Base-by-base conservation (phyloP, 2,329 filamentous ascomycete genomes). In the Fusarium sp. region DNA sequence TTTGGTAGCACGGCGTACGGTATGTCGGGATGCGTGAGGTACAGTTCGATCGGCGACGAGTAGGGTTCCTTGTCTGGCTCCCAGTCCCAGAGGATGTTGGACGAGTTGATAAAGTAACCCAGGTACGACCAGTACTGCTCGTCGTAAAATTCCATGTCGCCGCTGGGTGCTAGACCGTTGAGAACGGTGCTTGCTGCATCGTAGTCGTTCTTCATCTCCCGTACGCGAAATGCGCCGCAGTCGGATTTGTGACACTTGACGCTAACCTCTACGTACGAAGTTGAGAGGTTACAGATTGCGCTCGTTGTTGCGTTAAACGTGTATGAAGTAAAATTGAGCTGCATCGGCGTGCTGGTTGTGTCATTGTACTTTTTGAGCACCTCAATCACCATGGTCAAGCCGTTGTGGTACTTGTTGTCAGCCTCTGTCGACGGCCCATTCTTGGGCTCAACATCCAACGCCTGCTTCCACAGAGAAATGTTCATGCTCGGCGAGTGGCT, bases 261-360 rank as follows among this genome's bases (percentile, higher is more conserved):
- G 33, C 38, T 17, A 10, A 36, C 49, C 2, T 57, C n/a, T 0
- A 64, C 38, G 27, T 64, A 64, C 8, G 61, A 44, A 17, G 61
- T 57, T 6, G 24, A 36, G 12, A 64, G 61, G n/a, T 55, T 35
- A 38, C 61, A 64, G 11, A 44, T 17, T 17, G 61, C 61, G 16
- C 27, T 35, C 20, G 61, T 64, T 5, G 38, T 57, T 6, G 36
- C 38, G 24, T 64, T 64, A 49, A 22, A 27, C 11, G 61, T 57
- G 27, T 64, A 64, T 20, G 61, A 64, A 9, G 61, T 64, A 29
- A 64, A 64, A 31, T 64, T 64, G 29, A 64, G 61, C 38, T 64
- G 56, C 61, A 64, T 64, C 1, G 61, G 61, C 1, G 10, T 46
- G 2, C 17, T 1, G 20, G 14, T 17, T 0, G 16, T 46, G 27